Evolutionary conservation across 805 yeast genomes (phyloP).

Genomic region (Scheffersomyces coipomensis): DNA sequence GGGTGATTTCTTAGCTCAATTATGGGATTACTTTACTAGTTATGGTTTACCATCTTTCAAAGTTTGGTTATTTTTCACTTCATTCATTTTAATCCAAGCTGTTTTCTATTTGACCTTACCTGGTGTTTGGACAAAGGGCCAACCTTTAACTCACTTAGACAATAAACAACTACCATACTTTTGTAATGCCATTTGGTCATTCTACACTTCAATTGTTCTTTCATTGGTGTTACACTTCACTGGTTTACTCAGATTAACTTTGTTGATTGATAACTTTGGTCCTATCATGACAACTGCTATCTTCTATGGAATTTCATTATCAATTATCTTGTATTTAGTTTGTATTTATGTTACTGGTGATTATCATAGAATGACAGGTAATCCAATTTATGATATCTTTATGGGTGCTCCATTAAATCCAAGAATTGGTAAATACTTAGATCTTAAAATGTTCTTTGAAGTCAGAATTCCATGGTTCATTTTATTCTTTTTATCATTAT

Average conservation of each 20-base stretch:
- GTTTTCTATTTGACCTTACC: conserved; percentile 81
- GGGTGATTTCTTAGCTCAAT: conserved; percentile 44
- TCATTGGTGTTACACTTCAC: conserved; percentile 67
- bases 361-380: conserved; percentile 90
- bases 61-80: conserved; percentile 70
- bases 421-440: conserved; percentile 80
- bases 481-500: conserved; percentile 71
- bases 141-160: conserved; percentile 80
- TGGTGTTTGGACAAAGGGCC: conserved; percentile 94
- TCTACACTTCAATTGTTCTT: conserved; percentile 65
- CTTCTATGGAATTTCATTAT: conserved; percentile 66
- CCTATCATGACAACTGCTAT: conserved; percentile 93
- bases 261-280: conserved; percentile 79
- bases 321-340: conserved; percentile 68
- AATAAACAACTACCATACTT: conserved; percentile 83
- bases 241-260: conserved; percentile 70
- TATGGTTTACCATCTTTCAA: conserved; percentile 57
- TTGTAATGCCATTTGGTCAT: conserved; percentile 88
- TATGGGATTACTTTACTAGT: conserved; percentile 45
- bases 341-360: conserved; percentile 67
- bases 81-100: conserved; percentile 68
- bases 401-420: conserved; percentile 99
- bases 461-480: conserved; percentile 98
- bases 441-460: conserved; percentile 95
- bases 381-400: conserved; percentile 84